Evolutionary conservation across 768 basidiomycete genomes (phyloP).

Genomic region (Nevesoporus exiguus): DNA sequence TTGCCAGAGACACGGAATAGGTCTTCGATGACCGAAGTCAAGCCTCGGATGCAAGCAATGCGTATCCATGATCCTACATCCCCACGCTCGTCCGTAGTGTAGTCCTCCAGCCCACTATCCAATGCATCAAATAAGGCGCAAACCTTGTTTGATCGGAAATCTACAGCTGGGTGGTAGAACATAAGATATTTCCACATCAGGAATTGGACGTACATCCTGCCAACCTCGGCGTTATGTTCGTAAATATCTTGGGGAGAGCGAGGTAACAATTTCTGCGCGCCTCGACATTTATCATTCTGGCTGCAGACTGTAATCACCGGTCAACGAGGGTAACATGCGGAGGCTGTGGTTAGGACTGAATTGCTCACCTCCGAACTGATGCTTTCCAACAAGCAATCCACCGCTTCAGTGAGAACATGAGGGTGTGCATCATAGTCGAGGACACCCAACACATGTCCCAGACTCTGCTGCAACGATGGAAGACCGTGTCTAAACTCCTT

Average conservation of each 20-base stretch:
- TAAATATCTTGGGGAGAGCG: constrained; percentile 46
- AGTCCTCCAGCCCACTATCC: constrained; percentile 79
- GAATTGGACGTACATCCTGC: constrained; percentile 40
- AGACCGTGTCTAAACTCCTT: constrained; percentile 52
- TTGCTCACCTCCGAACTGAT: constrained; percentile 52
- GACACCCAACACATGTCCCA: constrained; percentile 65
- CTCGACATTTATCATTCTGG: constrained; percentile 47
- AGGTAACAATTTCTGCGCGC: constrained; percentile 53
- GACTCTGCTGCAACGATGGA: constrained; percentile 63
- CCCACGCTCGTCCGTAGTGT: constrained; percentile 90
- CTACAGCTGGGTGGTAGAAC: constrained; percentile 34
- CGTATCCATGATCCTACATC: constrained; percentile 98
- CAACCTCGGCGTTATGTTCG: constrained; percentile 41
- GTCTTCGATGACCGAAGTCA: constrained; percentile 51
- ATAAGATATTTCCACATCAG: constrained; percentile 7
- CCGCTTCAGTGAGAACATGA: constrained; percentile 50
- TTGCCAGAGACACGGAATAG: constrained; percentile 44
- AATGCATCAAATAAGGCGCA: constrained; percentile 52
- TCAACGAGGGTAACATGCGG: constrained; percentile 18
- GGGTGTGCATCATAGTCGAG: constrained; percentile 60
- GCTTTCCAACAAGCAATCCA: constrained; percentile 57
- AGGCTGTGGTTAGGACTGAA: constrained; percentile 18
- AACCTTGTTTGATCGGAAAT: constrained; percentile 44
- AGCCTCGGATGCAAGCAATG: constrained; percentile 65
- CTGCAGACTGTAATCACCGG: constrained; percentile 30